Evolutionary conservation across 1,139 yeast genomes (phyloP), one percentile per base, ranked within the genome.

Genomic region (Yamadazyma atlantica): DNA sequence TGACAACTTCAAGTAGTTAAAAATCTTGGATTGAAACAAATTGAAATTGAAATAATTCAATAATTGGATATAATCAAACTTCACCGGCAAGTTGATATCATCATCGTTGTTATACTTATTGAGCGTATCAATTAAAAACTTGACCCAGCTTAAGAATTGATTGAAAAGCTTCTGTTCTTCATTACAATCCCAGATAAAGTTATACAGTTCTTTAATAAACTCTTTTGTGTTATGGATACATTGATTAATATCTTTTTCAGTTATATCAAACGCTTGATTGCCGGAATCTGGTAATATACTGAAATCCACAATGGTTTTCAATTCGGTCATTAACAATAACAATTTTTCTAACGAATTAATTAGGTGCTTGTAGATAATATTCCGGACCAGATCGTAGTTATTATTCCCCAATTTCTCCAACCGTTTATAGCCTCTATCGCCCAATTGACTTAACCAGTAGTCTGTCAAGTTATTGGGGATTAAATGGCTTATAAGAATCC

Each of bases 381-480:
- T 70, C 37, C 80, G 59, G 0, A 71, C 56, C 30, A 56, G 54
- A 27, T 81, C 86, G 51, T 75, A 81, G 4, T 71, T 62, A 0
- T 67, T 51, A 32, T 67, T 64, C 0, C 85, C 83, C 16, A 73
- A 43, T 39, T 73, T 75, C 9, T 62, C 60, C 75, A 90, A 75
- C 48, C 77, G 69, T 45, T 78, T 80, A 31, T 78, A 58, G 10
- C 88, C 89, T 43, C 86, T 64, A 44, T 85, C 92, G 1, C 87
- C 89, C 29, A 85, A 64, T 40, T 70, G 76, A 45, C 71, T 69
- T 15, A 67, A 45, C 74, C 74, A 71, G 44, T 46, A 71, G 48
- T 71, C 76, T 36, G 60, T 63, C 12, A 62, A 48, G 2, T 40
- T 26, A 23, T 60, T 65, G 2, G 78, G 73, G 43, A 82, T 68